Evolutionary conservation across 192 early-diverging fungal genomes (phyloP), one percentile per base, ranked within the genome.

Genomic region (Backusella luteola): DNA sequence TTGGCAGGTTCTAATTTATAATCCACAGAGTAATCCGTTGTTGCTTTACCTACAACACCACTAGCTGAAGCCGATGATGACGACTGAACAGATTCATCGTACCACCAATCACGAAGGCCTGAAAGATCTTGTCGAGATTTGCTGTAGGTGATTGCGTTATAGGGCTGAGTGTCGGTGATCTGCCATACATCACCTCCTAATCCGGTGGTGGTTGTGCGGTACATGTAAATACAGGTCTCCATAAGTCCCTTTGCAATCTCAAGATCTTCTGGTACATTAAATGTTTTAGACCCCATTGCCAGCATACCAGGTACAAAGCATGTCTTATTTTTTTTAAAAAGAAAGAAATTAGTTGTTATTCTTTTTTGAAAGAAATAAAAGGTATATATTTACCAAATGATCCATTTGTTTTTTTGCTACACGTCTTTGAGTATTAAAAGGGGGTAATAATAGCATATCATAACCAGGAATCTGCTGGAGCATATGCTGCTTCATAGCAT

Each of bases 261-360:
- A 53, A 90, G 29, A 52, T 88, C 84, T 17, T 83, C 53, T 3
- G 85, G 84, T 56, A 79, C 56, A 49, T 90, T 76, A 67, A 86
- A 82, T 59, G 80, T 80, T 46, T 84, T 84, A 34, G 85, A 49
- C 5, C 88, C 87, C 73, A 90, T 83, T 0, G 88, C 87, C 2
- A 90, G 46, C 71, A 87, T 87, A 12, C 89, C 88, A 35, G 81
- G 83, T 15, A 87, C 86, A 73, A 88, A 90, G 66, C 88, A 90
- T 1, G 84, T 69, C 85, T 87, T 26, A 19, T 46, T 49, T 26
- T 71, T 41, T 12, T 29, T 38, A 38, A 68, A 15, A 78, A 59
- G 4, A 19, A 26, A 67, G 5, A 32, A 32, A 32, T 67, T 70
- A 29, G 35, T 34, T 6, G 11, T 14, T 21, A 66, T 19, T 12